Percentiles rank a stretch among this genome's conserved stretches.
These are phyloP conservation scores for Edaphochlamys debaryana DNA, from an alignment of 139 green algal genomes.

Conservation along the genomic window DNA sequence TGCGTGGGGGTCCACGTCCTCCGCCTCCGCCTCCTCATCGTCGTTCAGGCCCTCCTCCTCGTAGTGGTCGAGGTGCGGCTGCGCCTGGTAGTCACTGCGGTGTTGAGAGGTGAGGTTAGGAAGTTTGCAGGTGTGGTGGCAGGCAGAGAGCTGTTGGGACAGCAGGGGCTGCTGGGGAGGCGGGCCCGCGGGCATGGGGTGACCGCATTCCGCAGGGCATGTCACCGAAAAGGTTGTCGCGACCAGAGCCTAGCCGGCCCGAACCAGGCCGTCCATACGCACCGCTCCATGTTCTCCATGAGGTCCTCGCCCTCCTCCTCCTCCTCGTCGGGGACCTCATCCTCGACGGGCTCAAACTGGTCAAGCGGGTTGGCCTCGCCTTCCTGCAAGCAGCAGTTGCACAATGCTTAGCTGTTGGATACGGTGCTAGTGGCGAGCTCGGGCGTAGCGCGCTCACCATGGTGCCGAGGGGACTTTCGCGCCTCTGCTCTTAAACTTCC, in stretches of 20 bases:
- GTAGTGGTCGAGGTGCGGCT: slow-evolving; percentile 89
- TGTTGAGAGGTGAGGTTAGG: too few species aligned
- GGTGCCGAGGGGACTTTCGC: background rate
- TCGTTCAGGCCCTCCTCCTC: slow-evolving; percentile 89
- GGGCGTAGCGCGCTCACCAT: background rate
- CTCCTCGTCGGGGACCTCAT: slow-evolving; percentile 55
- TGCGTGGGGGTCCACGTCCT: slow-evolving; percentile 66
- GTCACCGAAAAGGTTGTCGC: too few species aligned
- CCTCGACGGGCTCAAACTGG: slow-evolving; percentile 39
- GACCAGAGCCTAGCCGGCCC: too few species aligned
- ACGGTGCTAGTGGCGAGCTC: too few species aligned
- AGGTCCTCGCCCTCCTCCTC: slow-evolving; percentile 90
- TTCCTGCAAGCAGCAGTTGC: slow-evolving; percentile 42
- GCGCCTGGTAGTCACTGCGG: slow-evolving; percentile 94
- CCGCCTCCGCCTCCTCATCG: slow-evolving; percentile 74
- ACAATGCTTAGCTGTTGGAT: too few species aligned
- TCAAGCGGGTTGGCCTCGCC: slow-evolving; percentile 22
- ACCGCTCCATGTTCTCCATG: slow-evolving; percentile 87
- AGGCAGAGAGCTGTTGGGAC: too few species aligned
- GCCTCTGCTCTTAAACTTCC: too few species aligned
- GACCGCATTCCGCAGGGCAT: too few species aligned
- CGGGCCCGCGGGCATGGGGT: too few species aligned
- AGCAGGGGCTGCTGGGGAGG: too few species aligned
- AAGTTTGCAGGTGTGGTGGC: too few species aligned
- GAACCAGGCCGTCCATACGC: too few species aligned